Base-by-base conservation (phyloP, 75 land plant species). In the Pinus albicaulis region DNA sequence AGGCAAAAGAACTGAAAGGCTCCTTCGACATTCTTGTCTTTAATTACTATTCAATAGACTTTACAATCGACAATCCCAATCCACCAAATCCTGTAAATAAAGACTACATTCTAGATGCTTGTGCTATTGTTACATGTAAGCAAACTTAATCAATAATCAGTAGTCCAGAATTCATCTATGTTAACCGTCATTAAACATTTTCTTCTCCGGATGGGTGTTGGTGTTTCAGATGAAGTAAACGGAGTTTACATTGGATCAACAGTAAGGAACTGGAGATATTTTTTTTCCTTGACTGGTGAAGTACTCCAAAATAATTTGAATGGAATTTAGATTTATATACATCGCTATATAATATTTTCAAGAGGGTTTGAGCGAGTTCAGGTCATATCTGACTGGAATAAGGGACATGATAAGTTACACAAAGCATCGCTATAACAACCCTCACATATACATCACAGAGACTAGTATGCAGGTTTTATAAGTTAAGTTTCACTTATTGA, bases 371-470 rank as follows among this genome's bases (percentile, higher is more conserved):
- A 12, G 4, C 25, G 86, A 86, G 88, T 74, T 92, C 14, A 83
- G 80, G 69, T 62, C 86, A 3, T 89, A 92, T 76, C 94, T 94
- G 26, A 66, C 71, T 79, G 94, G 97, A 58, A 44, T 94, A 4
- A 20, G 70, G 73, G 83, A 86, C 13, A 8, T 88, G 57, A 36
- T 92, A 80, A 24, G 44, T 0, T 92, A 87, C 74, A 82, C 77
- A 20, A 86, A 81, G 31, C 62, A 69, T 22, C 81, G 78, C n/a
- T 94, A 92, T 76, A 82, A 84, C 24, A 80, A 85, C 75, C 94
- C 92, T 26, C 44, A 75, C 20, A 80, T 94, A 12, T 87, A 82
- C 66, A 82, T 94, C 11, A 94, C 97, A 4, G 94, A 94, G 56
- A 94, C 92, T 81, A 94, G 97, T 94, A 87, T 64, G 6, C 57